Base-by-base conservation (phyloP, 176 grass and related monocot genomes). In the Luzula sylvatica region DNA sequence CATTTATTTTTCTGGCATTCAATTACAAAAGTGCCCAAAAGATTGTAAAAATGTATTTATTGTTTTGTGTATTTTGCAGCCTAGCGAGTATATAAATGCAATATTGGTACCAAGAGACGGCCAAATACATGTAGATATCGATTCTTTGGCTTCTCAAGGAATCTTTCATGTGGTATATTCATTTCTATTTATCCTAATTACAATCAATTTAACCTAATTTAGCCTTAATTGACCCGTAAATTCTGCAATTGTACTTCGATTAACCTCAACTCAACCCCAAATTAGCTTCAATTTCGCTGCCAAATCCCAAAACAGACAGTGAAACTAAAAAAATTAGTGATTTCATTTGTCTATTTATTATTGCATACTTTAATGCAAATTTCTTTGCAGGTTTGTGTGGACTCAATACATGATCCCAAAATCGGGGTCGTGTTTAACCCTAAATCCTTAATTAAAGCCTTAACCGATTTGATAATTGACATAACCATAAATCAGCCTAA, bases 41-140 rank as follows among this genome's bases (percentile, higher is more conserved):
- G 1, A 26, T 12, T 20, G 12, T 61, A 14, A 15, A 16, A 26
- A 15, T n/a, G 2, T 62, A 13, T 66, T 30, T 52, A 22, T 50
- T 59, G 62, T 40, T 48, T 44, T 65, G 12, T 18, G 13, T 13
- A 72, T 42, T 8, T 50, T 70, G 38, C 76, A 95, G 89, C 66
- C 89, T 14, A 78, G 42, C 22, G 66, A 95, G 30, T 95, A 95
- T 38, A 76, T 95, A 54, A 95, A 95, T 75, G 70, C 79, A 47
- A 65, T 95, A 69, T 75, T 95, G 72, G 80, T 95, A 72, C 89
- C 89, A 6, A 49, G 56, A 84, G 80, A 72, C 51, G 76, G 89
- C 41, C 80, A 75, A 72, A 65, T 95, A 52, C 61, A 69, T 40
- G 42, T 95, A 20, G 89, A 95, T 73, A 47, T 63, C 72, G 46